Conservation (phyloP, 2,329 filamentous ascomycete genomes). For the Simplicillium sp. region DNA sequence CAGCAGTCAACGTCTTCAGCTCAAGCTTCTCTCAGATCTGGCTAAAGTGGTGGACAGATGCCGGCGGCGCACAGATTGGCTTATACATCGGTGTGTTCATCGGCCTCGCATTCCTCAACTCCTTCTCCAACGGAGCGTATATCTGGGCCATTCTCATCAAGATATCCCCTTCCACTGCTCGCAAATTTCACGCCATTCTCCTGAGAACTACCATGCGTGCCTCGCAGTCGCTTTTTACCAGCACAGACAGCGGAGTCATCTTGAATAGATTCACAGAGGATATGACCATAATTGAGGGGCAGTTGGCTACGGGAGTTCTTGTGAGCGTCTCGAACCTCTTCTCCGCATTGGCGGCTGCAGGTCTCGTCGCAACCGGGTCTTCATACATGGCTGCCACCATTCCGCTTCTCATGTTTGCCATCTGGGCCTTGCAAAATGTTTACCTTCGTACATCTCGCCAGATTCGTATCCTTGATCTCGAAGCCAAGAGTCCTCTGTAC, state of each 20-base stretch:
- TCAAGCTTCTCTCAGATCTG: conserved; percentile 13
- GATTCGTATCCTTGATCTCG: conserved; percentile 22
- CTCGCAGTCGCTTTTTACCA: background rate
- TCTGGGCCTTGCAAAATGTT: conserved; percentile 1
- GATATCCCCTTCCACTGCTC: conserved; percentile 7
- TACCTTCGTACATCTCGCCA: conserved; percentile 23
- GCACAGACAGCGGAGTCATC: conserved; percentile 1
- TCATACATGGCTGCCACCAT: background rate
- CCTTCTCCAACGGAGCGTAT: conserved; percentile 4
- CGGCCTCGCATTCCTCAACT: conserved; percentile 6
- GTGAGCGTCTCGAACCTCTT: background rate
- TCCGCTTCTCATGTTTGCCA: background rate
- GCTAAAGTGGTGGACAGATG: conserved; percentile 21
- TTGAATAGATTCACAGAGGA: conserved; percentile 2
- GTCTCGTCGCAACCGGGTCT: background rate
- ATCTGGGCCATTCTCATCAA: conserved; percentile 8
- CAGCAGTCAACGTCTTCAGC: conserved; percentile 7
- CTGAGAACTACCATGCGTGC: conserved; percentile 6
- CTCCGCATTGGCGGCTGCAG: background rate
- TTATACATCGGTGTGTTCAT: conserved; percentile 9
- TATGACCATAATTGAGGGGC: conserved; percentile 1
- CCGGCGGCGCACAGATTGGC: conserved; percentile 9
- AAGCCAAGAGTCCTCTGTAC: conserved; percentile 22
- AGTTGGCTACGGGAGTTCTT: conserved; percentile 1
- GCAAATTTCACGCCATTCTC: conserved; percentile 6